Percentiles rank a stretch among this genome's conserved stretches.
Evolutionary conservation across 2,329 filamentous ascomycete genomes (phyloP).

Genomic region (Fusarium armeniacum): DNA sequence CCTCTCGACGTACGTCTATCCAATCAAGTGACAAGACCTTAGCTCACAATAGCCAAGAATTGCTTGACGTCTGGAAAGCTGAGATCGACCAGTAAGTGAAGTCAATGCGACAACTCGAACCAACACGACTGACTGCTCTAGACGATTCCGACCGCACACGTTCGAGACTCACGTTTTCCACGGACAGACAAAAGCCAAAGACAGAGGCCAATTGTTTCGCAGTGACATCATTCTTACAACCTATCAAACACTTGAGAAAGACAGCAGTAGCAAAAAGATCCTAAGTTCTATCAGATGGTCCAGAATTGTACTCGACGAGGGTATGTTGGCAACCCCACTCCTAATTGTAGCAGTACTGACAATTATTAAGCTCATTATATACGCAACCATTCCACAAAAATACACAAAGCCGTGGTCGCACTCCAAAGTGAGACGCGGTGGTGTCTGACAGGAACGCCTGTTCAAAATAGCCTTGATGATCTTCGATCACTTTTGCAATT

Average conservation of each 20-base stretch:
- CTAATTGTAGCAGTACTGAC: fast-evolving
- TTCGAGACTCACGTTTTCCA: neutral
- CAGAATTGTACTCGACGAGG: neutral
- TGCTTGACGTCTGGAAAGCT: neutral
- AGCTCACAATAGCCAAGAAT: fast-evolving
- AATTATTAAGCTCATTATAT: neutral
- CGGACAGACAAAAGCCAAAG: neutral
- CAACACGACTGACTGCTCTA: neutral
- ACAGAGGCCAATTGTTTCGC: fast-evolving
- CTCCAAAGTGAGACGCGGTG: neutral
- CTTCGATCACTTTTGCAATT: neutral
- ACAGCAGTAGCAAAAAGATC: fast-evolving
- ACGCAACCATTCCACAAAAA: neutral
- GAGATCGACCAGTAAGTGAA: too few relatives aligned
- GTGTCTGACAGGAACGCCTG: neutral
- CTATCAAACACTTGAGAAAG: neutral
- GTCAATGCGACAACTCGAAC: too few relatives aligned
- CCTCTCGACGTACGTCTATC: neutral
- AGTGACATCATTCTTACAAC: neutral
- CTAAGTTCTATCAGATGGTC: fast-evolving
- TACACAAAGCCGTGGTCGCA: fast-evolving
- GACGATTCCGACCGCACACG: neutral
- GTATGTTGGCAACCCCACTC: fast-evolving
- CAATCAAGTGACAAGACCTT: fast-evolving
- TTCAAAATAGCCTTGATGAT: neutral